Conservation (phyloP, 2,329 filamentous ascomycete genomes). For the Madurella fahalii region DNA sequence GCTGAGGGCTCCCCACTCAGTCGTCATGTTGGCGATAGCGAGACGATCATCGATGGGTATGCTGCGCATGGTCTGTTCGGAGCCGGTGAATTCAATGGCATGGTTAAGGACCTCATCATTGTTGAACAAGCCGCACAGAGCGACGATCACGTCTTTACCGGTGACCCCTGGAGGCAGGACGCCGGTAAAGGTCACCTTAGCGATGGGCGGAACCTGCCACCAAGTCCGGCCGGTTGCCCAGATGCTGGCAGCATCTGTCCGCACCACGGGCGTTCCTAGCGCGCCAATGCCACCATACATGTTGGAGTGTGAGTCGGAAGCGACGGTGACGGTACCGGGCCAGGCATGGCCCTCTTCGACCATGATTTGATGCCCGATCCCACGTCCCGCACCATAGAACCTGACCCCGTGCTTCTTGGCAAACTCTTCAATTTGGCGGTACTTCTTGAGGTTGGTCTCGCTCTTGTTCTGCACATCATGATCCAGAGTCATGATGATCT, state of each 20-base stretch:
- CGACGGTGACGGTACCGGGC: constrained; percentile 81
- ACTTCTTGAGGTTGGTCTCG: constrained; percentile 77
- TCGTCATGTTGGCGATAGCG: constrained; percentile 71
- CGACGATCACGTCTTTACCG: constrained; percentile 91
- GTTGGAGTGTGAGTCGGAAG: constrained; percentile 72
- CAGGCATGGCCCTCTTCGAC: constrained; percentile 78
- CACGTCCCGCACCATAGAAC: constrained; percentile 72
- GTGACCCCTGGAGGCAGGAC: constrained; percentile 73
- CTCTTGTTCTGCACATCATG: constrained; percentile 85
- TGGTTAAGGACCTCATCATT: constrained; percentile 88
- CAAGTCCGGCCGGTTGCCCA: constrained; percentile 81
- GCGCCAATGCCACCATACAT: constrained; percentile 79
- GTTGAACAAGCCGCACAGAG: constrained; percentile 81
- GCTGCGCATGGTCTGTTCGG: constrained; percentile 69
- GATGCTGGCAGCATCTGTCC: constrained; percentile 82
- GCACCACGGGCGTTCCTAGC: constrained; percentile 75
- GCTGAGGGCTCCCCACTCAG: constrained; percentile 67
- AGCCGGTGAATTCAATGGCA: constrained; percentile 80
- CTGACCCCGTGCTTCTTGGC: constrained; percentile 71
- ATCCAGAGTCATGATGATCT: constrained; percentile 80
- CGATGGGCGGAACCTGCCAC: constrained; percentile 83
- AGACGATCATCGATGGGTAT: constrained; percentile 66
- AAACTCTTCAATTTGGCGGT: constrained; percentile 75
- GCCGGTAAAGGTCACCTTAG: constrained; percentile 74
- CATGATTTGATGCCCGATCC: constrained; percentile 91